Base-by-base conservation (phyloP, 2,329 filamentous ascomycete genomes). In the Septoria linicola region DNA sequence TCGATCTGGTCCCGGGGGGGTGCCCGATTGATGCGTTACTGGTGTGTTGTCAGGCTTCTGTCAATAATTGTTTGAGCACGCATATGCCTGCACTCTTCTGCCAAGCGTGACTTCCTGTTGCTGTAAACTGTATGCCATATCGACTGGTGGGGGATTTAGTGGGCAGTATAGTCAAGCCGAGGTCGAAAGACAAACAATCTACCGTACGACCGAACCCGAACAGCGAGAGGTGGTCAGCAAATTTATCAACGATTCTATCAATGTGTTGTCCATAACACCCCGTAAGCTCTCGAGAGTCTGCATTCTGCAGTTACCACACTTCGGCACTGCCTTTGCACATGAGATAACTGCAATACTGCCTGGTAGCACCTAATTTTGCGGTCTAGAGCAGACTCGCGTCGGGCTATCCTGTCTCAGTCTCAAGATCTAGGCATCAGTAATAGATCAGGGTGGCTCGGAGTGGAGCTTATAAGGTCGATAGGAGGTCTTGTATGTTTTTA, bases 131-230 rank as follows among this genome's bases (percentile, higher is more conserved):
- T 5, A 14, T 17, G 17, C 16, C 46, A 30, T 41, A 16, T 27
- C 30, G 25, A 8, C 17, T 13, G 25, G n/a, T 46, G 21, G 32
- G 14, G 43, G 43, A 34, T 32, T 11, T 37, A 11, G 17, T 17
- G 11, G 32, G 34, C 31, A 32, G 13, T 17, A 13, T 14, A 16
- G 11, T 46, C 43, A 23, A 37, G 43, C 43, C 43, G 43, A 46
- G 43, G 43, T 46, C 43, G 20, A 13, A 37, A 32, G 40, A 8
- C 10, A 1, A 46, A 46, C 20, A 21, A 46, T 39, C 10, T 46
- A 7, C 43, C 43, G 43, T 17, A 8, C 20, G 35, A 39, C 17
- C 17, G 35, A 39, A 19, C 4, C 35, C 35, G 35, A 39, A 19
- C 34, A 34, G 13, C 5, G 31, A n/a, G 31, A 34, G n/a, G 31